phyloP scores from a whole-genome alignment of 768 basidiomycete species.

The Tubosaeta sp. region DNA sequence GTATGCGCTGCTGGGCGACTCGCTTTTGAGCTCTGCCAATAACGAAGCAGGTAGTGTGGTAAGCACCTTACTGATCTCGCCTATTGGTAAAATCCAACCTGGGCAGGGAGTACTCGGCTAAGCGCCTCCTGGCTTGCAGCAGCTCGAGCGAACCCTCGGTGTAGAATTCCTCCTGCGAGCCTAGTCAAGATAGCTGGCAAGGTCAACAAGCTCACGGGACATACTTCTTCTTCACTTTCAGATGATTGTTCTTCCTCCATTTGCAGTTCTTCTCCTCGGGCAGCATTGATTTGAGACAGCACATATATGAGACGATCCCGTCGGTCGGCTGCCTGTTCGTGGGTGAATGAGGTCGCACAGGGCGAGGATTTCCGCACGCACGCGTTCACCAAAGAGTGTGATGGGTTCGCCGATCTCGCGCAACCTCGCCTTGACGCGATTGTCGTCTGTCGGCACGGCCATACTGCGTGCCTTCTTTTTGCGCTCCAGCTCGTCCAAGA shows the following conservation, averaged over 20 bases:
- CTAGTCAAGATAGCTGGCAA: conserved; percentile 1
- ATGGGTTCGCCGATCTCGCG: conserved; percentile 96
- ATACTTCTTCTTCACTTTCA: conserved; percentile 74
- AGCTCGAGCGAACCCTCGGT: conserved; percentile 86
- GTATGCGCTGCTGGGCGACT: conserved; percentile 87
- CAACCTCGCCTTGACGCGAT: conserved; percentile 81
- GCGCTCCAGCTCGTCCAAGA: conserved; percentile 94
- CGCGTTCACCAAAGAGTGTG: conserved; percentile 95
- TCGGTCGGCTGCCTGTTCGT: conserved; percentile 82
- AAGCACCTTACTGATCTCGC: conserved; percentile 70
- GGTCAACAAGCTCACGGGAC: conserved; percentile 13
- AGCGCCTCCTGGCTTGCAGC: conserved; percentile 74
- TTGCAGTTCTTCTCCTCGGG: conserved; percentile 73
- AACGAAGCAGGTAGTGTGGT: conserved; percentile 42
- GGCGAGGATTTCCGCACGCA: conserved; percentile 40
- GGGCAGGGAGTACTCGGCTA: conserved; percentile 93
- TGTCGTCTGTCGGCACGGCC: conserved; percentile 97
- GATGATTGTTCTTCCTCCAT: conserved; percentile 67
- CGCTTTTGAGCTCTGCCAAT: conserved; percentile 89
- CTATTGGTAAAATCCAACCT: conserved; percentile 76
- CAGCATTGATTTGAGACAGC: conserved; percentile 88
- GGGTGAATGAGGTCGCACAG: conserved; percentile 10
- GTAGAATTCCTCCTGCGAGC: conserved; percentile 84
- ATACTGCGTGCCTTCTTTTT: conserved; percentile 92
- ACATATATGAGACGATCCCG: conserved; percentile 94